Conservation (phyloP, 345 rosid genomes). For the rapeseed (Brassica napus) region Da-Ae NC_063451.1:19673001-19673500, state of each 20-base stretch:
- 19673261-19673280: neutral
- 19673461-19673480: neutral
- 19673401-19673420: neutral
- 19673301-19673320: neutral
- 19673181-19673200: constrained; percentile 15
- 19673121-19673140: constrained; percentile 67
- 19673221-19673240: constrained; percentile 8
- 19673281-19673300: constrained; percentile 22
- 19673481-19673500: neutral
- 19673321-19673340: neutral
- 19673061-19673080: constrained; percentile 39
- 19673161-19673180: constrained; percentile 36
- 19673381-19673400: neutral
- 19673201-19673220: constrained; percentile 22
- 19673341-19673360: neutral
- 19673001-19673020: constrained; percentile 39
- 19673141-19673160: constrained; percentile 42
- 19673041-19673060: constrained; percentile 67
- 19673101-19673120: constrained; percentile 60
- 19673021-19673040: constrained; percentile 65
- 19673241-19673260: neutral
- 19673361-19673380: neutral
- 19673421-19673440: neutral
- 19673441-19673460: neutral
- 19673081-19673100: constrained; percentile 54